Evolutionary conservation across 2,329 filamentous ascomycete species (phyloP), one percentile per base, ranked within the genome.

Genomic region (Macrophomina pseudophaseolina): DNA sequence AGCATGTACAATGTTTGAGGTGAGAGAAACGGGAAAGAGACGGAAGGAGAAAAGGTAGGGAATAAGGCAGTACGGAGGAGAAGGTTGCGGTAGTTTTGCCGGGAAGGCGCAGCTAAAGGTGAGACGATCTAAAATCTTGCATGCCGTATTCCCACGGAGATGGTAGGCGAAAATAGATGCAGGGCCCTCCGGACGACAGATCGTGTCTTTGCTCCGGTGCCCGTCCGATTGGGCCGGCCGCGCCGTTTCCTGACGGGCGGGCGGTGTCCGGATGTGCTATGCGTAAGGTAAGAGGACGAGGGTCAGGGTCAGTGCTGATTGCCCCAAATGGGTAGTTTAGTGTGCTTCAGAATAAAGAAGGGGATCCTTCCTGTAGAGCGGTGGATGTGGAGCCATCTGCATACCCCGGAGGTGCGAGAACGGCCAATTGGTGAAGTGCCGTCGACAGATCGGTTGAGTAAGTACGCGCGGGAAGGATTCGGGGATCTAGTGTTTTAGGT

Each of bases 331-430:
- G 30, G 30, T 49, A 49, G 30, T 49, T 18, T 38, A 6, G 44
- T 11, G 12, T 62, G 58, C 32, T 28, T 62, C 58, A 38, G 58
- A 62, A 49, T 38, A 38, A 44, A n/a, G 32, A 62, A 40, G 58
- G 58, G 58, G 6, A 49, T n/a, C 58, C 42, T 38, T 46, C 48
- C 16, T 46, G 30, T n/a, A 60, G 28, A 18, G n/a, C 9, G 11
- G 40, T 14, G 16, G 4, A 33, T n/a, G 12, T 30, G 12, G 14
- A 32, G 16, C 28, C 49, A 40, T 33, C 28, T 12, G 14, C 16
- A 12, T 18, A 35, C n/a, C 40, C 11, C 23, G 28, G 38, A 28
- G 23, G 16, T 58, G n/a, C 32, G 9, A 58, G 28, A 33, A 40
- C 12, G n/a, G 12, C n/a, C 14, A 23, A 16, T 44, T 30, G 8